Conservation (phyloP, 306 rosid genomes). For the Vigna radiata region DNA sequence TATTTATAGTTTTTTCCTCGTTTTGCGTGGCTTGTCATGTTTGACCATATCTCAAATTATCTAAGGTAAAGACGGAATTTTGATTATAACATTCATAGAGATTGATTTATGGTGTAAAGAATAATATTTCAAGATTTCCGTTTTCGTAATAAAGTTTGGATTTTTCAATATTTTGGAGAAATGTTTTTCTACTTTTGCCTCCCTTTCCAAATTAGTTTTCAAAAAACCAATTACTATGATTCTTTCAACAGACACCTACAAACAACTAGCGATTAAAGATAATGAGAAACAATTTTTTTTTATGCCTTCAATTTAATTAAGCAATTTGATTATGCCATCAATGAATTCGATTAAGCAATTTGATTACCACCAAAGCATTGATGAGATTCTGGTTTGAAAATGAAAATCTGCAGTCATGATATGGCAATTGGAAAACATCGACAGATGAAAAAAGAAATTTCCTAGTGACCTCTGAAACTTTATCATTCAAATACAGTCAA, state of each 20-base stretch:
- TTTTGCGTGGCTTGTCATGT: not conserved
- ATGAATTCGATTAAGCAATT: not conserved
- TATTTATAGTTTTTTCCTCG: not conserved
- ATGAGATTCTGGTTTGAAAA: not conserved
- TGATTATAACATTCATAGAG: not conserved
- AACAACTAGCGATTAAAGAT: not conserved
- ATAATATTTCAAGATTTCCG: not conserved
- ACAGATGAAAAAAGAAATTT: not conserved
- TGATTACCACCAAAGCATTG: not conserved
- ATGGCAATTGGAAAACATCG: not conserved
- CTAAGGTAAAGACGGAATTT: not conserved
- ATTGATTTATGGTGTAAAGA: not conserved
- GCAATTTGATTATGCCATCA: not conserved
- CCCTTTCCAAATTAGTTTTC: not conserved
- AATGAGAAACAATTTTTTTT: not conserved
- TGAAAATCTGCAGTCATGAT: not conserved
- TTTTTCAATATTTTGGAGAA: not conserved
- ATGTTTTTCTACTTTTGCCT: not conserved
- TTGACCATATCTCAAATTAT: not conserved
- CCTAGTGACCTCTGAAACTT: not conserved
- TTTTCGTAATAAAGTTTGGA: not conserved
- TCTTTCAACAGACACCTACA: not conserved
- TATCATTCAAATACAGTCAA: not conserved
- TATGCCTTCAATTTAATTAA: too few species aligned
- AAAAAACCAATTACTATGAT: not conserved